Evolutionary conservation across 108 stramenopile genomes (phyloP), one percentile per base, ranked within the genome.

Genomic region (Aurantiochytrium sp.): DNA sequence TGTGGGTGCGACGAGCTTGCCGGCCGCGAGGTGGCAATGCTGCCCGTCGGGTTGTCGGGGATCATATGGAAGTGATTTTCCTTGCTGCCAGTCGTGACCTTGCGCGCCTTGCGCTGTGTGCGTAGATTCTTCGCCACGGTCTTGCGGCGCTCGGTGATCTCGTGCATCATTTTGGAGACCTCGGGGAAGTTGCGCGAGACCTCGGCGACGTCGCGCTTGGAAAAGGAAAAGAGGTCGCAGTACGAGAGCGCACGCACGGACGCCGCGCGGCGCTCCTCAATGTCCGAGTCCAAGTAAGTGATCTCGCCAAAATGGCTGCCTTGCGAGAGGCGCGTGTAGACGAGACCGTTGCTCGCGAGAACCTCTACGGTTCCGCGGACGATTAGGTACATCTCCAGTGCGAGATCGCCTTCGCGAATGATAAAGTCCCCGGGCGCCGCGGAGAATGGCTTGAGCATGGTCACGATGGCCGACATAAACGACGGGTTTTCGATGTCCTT

Each of bases 151-250:
- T 81, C 45, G 0, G 73, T 81, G 45, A 48, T 48, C 30, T 41
- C 73, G 1, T 48, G 45, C n/a, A 81, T 48, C 45, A 27, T 41
- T 24, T 81, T 24, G 12, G 17, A 2, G 27, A 81, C 73, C 30
- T 81, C 73, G 2, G 73, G 73, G 32, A 81, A 81, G 73, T 48
- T 81, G 21, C 73, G 39, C 39, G 73, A 41, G 24, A 81, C 73
- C 30, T 81, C 73, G 12, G 73, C 73, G 27, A 81, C 45, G 30
- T 81, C 73, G n/a, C 30, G 50, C 30, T 48, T 41, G 0, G 73
- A 81, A 81, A 81, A 81, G n/a, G 73, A 81, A 48, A 81, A 81
- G n/a, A 81, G 45, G 45, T 81, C 73, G 45, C 73, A 81, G 73
- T 81, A 81, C 12, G 73, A 30, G 10, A 48, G 12, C 6, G 73